These are phyloP conservation scores for Drechmeria coniospora DNA, from an alignment of 2,329 filamentous ascomycete genomes.

Conservation along the genomic window DNA sequence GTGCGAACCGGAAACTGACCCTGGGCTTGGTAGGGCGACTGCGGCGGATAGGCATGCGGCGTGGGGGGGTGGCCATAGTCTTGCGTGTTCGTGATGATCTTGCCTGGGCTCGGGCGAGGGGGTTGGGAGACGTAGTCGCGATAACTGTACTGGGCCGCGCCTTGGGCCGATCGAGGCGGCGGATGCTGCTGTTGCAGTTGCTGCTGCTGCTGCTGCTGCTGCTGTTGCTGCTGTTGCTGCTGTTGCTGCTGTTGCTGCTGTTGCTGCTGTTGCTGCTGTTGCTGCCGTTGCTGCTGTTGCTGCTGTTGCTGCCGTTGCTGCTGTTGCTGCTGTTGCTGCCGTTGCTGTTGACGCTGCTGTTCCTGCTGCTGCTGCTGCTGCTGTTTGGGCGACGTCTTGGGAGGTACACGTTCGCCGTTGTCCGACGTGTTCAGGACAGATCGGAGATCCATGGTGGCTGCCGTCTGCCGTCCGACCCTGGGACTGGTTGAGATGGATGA, in stretches of 20 bases:
- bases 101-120: slow-evolving; percentile 28
- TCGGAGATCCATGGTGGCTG: slow-evolving; percentile 33
- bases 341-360: slow-evolving; percentile 10
- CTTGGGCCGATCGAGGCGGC: slow-evolving; percentile 18
- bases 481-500: too few species aligned
- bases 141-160: slow-evolving; percentile 28
- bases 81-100: slow-evolving; percentile 8
- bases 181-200: slow-evolving; percentile 26
- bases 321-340: slow-evolving; percentile 27
- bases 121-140: slow-evolving; percentile 30
- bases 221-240: slow-evolving; percentile 20
- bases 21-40: slow-evolving; percentile 22
- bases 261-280: slow-evolving; percentile 26
- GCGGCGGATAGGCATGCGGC: slow-evolving; percentile 22
- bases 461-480: too few species aligned
- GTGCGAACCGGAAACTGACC: slow-evolving; percentile 27
- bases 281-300: slow-evolving; percentile 13
- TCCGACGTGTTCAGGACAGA: slow-evolving; percentile 40
- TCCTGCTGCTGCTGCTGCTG: slow-evolving; percentile 30
- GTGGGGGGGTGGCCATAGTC: slow-evolving; percentile 24
- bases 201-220: slow-evolving; percentile 22
- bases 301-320: slow-evolving; percentile 30
- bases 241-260: slow-evolving; percentile 13
- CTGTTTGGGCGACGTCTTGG: slow-evolving; percentile 16
- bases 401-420: slow-evolving; percentile 22